phyloP scores from a whole-genome alignment of 164 flowering plant species.

The Buxus sempervirens region DNA sequence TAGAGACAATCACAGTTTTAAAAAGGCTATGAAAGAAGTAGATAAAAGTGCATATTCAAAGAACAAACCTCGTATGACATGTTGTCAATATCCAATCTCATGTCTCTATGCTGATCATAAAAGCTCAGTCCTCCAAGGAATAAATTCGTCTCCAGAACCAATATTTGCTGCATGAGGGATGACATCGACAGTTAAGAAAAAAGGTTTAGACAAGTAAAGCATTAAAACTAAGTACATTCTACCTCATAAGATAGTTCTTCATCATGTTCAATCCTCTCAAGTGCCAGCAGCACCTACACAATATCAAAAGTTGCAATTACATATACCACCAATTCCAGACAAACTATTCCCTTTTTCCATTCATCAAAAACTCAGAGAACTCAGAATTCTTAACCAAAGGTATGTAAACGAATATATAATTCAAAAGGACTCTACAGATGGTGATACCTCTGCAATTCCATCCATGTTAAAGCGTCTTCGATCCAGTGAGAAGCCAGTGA shows the following conservation, averaged over 20 bases:
- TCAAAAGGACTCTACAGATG: not conserved
- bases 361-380: not conserved
- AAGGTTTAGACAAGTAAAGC: not conserved
- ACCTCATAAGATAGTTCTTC: constrained; percentile 87
- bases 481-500: constrained; percentile 27
- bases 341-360: not conserved
- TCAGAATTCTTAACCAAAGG: not conserved
- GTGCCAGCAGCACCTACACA: constrained; percentile 70
- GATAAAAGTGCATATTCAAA: not conserved
- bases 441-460: constrained; percentile 77
- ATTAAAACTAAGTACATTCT: constrained; percentile 15
- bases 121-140: constrained; percentile 60
- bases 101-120: constrained; percentile 88
- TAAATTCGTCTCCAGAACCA: constrained; percentile 69
- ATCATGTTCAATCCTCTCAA: constrained; percentile 88
- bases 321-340: not conserved
- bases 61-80: constrained; percentile 95
- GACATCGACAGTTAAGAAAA: constrained; percentile 12
- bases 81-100: constrained; percentile 96
- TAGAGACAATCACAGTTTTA: too few species aligned
- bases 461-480: constrained; percentile 51
- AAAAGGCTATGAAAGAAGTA: not conserved
- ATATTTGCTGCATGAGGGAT: constrained; percentile 55
- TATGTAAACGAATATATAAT: not conserved
- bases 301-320: constrained; percentile 6